A percentile compares a stretch with the other conserved stretches of the same genome.
These are phyloP conservation scores for Neofusicoccum kwambonambiense DNA, from an alignment of 2,329 filamentous ascomycete genomes.

Conservation along the genomic window DNA sequence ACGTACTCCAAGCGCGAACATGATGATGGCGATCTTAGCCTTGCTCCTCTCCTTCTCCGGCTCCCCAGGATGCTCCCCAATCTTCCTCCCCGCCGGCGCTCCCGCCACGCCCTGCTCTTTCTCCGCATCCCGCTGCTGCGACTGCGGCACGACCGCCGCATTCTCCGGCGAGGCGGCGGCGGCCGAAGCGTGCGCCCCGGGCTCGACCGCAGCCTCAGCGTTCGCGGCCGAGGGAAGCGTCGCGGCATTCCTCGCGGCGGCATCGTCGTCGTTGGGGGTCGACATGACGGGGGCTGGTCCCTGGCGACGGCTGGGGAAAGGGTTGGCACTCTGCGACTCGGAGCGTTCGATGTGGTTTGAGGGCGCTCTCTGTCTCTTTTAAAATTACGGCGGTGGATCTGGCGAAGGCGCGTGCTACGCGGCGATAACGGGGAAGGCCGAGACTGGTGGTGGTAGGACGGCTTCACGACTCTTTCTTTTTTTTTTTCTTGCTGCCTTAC, in stretches of 20 bases:
- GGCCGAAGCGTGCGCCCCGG: background rate
- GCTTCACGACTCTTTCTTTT: background rate
- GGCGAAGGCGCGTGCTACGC: background rate
- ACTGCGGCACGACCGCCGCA: background rate
- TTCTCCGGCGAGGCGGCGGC: background rate
- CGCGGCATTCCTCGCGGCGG: background rate
- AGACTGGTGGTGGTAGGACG: background rate
- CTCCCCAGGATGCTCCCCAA: background rate
- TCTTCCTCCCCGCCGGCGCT: background rate
- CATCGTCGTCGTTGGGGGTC: background rate
- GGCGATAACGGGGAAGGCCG: background rate
- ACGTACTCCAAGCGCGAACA: conserved; percentile 44
- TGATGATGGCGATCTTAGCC: conserved; percentile 49
- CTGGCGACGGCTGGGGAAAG: no score
- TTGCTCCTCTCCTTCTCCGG: conserved; percentile 35
- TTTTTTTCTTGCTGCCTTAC: background rate
- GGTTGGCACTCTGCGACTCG: no score
- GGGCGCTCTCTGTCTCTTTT: background rate
- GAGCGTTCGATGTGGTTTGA: background rate
- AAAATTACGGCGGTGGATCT: background rate
- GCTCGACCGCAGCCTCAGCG: background rate
- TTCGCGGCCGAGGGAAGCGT: no score
- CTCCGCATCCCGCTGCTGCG: background rate
- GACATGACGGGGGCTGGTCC: background rate
- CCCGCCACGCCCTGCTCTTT: background rate